These are phyloP conservation scores for Piper longum DNA, from an alignment of 164 flowering plant genomes.

Conservation along the genomic window DNA sequence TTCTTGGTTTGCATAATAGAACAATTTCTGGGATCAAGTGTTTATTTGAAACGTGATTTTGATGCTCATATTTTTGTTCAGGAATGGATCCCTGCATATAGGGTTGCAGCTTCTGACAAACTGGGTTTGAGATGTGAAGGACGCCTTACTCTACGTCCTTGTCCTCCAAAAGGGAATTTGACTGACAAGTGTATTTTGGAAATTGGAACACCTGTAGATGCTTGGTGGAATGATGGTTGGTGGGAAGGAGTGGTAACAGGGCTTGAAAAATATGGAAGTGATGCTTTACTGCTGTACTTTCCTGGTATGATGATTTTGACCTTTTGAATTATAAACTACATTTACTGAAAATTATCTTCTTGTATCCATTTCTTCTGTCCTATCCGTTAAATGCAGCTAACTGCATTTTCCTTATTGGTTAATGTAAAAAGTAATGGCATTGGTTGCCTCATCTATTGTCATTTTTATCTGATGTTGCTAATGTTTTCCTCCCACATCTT, in stretches of 20 bases:
- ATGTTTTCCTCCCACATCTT: too few relatives aligned
- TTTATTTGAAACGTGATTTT: not conserved
- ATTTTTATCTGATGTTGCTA: too few relatives aligned
- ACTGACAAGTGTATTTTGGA: constrained; percentile 17
- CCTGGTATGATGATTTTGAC: constrained; percentile 41
- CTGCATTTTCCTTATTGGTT: too few relatives aligned
- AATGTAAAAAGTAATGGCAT: too few relatives aligned
- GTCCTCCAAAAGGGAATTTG: constrained; percentile 17
- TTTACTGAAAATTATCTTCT: not conserved
- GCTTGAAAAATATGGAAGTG: constrained; percentile 16
- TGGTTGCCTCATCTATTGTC: too few relatives aligned
- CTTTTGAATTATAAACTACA: not conserved
- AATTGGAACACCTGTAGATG: constrained; percentile 78
- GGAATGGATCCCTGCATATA: constrained; percentile 84
- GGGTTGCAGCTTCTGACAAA: constrained; percentile 60
- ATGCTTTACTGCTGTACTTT: constrained; percentile 50
- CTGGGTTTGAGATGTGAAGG: constrained; percentile 65
- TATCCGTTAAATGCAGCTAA: not conserved
- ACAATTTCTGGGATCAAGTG: not conserved
- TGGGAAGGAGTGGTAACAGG: constrained; percentile 88
- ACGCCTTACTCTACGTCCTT: constrained; percentile 68
- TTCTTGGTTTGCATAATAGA: too few relatives aligned
- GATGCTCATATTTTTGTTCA: constrained; percentile 11
- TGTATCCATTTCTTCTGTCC: not conserved
- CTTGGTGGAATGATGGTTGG: constrained; percentile 99